Conservation (phyloP, 192 early-diverging fungal genomes). For the Coemansia sp. region DNA sequence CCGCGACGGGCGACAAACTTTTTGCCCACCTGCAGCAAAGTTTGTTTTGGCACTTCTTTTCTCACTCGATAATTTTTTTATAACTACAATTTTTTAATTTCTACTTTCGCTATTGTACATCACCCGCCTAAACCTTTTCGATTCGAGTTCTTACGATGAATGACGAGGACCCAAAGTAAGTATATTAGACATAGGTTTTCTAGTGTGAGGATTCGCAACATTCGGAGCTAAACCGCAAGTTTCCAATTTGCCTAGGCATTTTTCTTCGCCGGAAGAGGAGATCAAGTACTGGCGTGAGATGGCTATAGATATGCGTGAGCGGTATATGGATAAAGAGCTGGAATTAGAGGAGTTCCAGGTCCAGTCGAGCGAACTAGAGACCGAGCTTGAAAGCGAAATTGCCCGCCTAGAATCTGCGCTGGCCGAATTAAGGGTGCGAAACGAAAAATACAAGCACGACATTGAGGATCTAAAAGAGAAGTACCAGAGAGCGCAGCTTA, state of each 20-base stretch:
- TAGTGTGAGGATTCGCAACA: background rate
- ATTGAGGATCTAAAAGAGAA: constrained; percentile 74
- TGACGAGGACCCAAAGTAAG: constrained; percentile 33
- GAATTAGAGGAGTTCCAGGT: constrained; percentile 64
- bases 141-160: constrained; percentile 11
- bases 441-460: constrained; percentile 64
- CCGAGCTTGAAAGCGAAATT: constrained; percentile 71
- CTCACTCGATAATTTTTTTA: background rate
- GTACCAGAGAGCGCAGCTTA: constrained; percentile 63
- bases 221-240: background rate
- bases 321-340: constrained; percentile 55
- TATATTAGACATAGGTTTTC: background rate
- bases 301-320: constrained; percentile 54
- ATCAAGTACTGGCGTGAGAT: constrained; percentile 63
- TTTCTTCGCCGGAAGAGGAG: constrained; percentile 62
- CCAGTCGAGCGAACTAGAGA: constrained; percentile 67
- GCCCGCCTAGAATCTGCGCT: constrained; percentile 64
- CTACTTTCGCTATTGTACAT: constrained; percentile 1
- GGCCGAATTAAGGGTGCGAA: constrained; percentile 61
- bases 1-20: background rate
- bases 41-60: constrained; percentile 5
- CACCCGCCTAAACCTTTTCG: background rate
- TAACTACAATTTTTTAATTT: background rate
- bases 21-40: background rate
- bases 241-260: constrained; percentile 25